A percentile compares a stretch with the other conserved stretches of the same genome.
Evolutionary conservation across 257 asterid genomes (phyloP).

Genomic region (Solanum ahanhuiri): DNA sequence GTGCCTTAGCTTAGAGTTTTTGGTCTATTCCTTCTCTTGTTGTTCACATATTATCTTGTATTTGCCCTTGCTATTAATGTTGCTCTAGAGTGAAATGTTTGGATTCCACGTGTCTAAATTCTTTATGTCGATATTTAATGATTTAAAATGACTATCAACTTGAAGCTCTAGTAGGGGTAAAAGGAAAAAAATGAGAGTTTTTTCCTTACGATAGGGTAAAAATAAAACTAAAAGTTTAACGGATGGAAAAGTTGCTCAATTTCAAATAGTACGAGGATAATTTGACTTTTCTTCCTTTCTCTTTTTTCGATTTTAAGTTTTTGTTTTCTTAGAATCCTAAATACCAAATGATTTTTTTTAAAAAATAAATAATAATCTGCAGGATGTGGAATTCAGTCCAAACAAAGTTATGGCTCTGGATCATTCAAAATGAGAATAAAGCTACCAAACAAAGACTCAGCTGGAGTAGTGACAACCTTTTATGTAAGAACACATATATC

Average conservation of each 20-base stretch:
- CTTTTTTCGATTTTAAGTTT: not conserved
- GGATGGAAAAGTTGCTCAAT: too few relatives aligned
- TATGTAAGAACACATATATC: not conserved
- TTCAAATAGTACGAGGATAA: too few relatives aligned
- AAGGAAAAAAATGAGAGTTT: too few relatives aligned
- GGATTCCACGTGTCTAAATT: not conserved
- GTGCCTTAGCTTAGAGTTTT: too few relatives aligned
- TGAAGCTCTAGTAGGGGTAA: accelerated
- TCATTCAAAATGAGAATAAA: not conserved
- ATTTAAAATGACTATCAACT: too few relatives aligned
- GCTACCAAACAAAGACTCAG: not conserved
- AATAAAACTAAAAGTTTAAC: too few relatives aligned
- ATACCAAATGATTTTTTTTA: not conserved
- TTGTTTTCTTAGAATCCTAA: not conserved
- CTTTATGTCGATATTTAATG: too few relatives aligned
- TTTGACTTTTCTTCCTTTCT: too few relatives aligned
- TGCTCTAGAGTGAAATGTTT: not conserved
- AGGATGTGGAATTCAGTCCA: not conserved
- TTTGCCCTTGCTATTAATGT: not conserved
- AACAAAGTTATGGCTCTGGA: not conserved
- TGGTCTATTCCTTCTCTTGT: not conserved
- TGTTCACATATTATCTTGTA: not conserved
- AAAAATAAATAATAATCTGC: not conserved
- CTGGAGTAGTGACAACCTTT: conserved; percentile 2
- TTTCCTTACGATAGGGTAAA: too few relatives aligned